Percentiles rank a stretch among this genome's conserved stretches.
Evolutionary conservation across 768 basidiomycete genomes (phyloP).

Genomic region (Hirschioporus abietinus): DNA sequence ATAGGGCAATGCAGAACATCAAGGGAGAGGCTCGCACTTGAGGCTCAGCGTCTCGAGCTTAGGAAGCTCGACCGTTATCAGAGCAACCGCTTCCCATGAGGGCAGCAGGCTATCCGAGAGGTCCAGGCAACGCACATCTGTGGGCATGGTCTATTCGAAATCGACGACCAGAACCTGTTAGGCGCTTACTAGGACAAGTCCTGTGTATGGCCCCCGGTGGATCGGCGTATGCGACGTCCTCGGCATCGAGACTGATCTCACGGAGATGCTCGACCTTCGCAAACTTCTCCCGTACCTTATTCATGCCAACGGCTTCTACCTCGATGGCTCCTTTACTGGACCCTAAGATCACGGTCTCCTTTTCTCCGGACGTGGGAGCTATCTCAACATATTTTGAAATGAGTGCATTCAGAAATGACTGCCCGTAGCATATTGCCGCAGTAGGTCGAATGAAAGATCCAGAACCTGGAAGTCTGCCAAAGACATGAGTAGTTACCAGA

Average conservation of each 20-base stretch:
- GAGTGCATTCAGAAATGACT: slow-evolving; percentile 71
- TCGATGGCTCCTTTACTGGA: slow-evolving; percentile 79
- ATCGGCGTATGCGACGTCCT: slow-evolving; percentile 47
- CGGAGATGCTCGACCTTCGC: slow-evolving; percentile 60
- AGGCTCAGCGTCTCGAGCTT: slow-evolving; percentile 60
- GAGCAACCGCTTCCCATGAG: slow-evolving; percentile 63
- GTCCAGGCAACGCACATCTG: slow-evolving; percentile 78
- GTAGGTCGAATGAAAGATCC: slow-evolving; percentile 81
- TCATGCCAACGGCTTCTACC: slow-evolving; percentile 81
- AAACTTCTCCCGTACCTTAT: slow-evolving; percentile 71
- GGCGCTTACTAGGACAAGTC: slow-evolving; percentile 63
- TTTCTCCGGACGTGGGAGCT: slow-evolving; percentile 42
- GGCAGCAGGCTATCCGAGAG: slow-evolving; percentile 71
- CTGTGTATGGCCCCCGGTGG: slow-evolving; percentile 43
- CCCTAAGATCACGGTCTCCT: slow-evolving; percentile 67
- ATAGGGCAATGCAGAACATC: slow-evolving; percentile 14
- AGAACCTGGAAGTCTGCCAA: slow-evolving; percentile 47
- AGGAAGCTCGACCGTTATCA: slow-evolving; percentile 58
- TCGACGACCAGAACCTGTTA: slow-evolving; percentile 7
- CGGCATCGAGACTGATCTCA: slow-evolving; percentile 76
- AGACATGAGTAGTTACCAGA: slow-evolving; percentile 7
- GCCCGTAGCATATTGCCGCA: slow-evolving; percentile 52
- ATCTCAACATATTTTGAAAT: slow-evolving; percentile 71
- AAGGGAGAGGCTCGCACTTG: slow-evolving; percentile 53
- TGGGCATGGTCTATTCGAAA: slow-evolving; percentile 4